Evolutionary conservation across 2,329 filamentous ascomycete species (phyloP), one percentile per base, ranked within the genome.

Genomic region (Colletotrichum sp.): DNA sequence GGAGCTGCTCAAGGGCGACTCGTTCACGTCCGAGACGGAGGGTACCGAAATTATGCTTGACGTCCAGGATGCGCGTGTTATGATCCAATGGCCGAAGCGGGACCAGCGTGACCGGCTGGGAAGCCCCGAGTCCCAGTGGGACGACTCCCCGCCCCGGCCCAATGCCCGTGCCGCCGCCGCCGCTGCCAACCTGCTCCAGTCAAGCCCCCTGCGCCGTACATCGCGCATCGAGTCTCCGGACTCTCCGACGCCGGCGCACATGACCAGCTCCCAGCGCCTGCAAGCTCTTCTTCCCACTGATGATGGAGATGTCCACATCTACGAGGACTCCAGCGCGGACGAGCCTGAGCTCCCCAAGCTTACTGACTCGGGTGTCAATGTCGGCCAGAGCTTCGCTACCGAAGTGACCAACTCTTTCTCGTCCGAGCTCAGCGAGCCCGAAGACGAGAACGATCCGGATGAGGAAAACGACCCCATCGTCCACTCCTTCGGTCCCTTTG

Each of bases 381-480:
- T 82, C 6, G 81, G 81, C 34, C 84, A 84, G 18, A 91, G 89
- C 83, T 89, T 90, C 79, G 83, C 86, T 77, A 90, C 89, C 12
- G 89, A 90, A 39, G 81, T 84, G 28, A 86, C 86, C n/a, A 86
- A 87, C 70, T 90, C 88, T 80, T 91, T 90, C 82, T 89, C 88
- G 9, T 92, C 90, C 81, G 91, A 92, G 68, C 84, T 90, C 30
- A 91, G 89, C 78, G 89, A 90, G 34, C 85, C 85, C 5, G 83
- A 84, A 13, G 87, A 86, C 15, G 86, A 84, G 69, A 83, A 86
- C 7, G 92, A 94, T 22, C 93, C 95, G 1, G 94, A 96, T 80
- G 96, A 98, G 86, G 96, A 99, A 85, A 98, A 98, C 78, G 97
- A 99, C 80, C 96, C 96, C 4, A 93, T 98, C 71, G 89, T 98